Base-by-base conservation (phyloP, 2,329 filamentous ascomycete genomes). In the Talaromyces sp. region DNA sequence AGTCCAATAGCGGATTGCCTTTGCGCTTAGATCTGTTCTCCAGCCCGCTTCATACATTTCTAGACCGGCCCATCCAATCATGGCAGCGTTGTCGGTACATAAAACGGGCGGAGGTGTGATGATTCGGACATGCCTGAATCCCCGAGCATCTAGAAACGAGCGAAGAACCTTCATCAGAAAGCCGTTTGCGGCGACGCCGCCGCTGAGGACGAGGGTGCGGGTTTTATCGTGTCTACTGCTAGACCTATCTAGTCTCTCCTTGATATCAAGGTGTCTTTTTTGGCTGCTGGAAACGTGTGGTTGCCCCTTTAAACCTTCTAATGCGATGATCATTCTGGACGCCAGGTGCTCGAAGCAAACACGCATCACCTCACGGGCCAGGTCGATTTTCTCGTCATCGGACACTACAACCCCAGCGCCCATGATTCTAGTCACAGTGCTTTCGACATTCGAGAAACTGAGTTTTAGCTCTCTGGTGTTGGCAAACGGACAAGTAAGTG, bases 41-140 rank as follows among this genome's bases (percentile, higher is more conserved):
- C 85, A 93, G 0, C 93, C 93, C 0, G 84, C 85, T 73, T 90
- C 84, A 70, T 85, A 97, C 93, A 99, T 97, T 77, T 98, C 93
- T 66, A 93, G 83, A 0, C 89, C 95, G 0, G 93, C 82, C 93
- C 95, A 98, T 1, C 89, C 93, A 72, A 98, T 93, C 95, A 99
- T 99, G 55, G 92, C 91, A 13, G 95, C 95, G 75, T 99, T 98
- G 71, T 99, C 95, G 0, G 92, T 97, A 72, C 95, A 98, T 58
- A 93, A 81, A 49, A 82, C 80, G 10, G 85, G 75, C 2, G 92
- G 92, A n/a, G 95, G 93, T 60, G 89, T 90, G 32, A 88, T 76
- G 8, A 97, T 74, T 11, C 81, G 68, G 30, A 96, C 73, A 65
- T 85, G 68, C 0, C 72, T 70, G 70, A 86, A 88, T 0, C 90